These are phyloP conservation scores for Excoecaria agallocha DNA, from an alignment of 345 rosid species.

Conservation along the genomic window DNA sequence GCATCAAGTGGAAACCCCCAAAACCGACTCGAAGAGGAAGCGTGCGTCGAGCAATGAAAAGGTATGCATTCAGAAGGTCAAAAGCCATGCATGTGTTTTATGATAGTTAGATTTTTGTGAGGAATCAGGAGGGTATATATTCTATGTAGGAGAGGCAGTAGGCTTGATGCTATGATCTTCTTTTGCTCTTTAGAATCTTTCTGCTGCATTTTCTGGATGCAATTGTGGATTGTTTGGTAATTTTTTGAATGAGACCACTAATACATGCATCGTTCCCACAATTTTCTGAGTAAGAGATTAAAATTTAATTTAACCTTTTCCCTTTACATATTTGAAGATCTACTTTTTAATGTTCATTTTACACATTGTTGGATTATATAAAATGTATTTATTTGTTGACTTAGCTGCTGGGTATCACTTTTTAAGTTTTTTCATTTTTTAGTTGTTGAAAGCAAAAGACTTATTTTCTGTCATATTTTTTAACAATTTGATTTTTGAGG, in stretches of 20 bases:
- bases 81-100: not conserved
- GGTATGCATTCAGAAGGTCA: slow-evolving; percentile 30
- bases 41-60: slow-evolving; percentile 52
- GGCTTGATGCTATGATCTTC: not conserved
- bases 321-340: not conserved
- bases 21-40: slow-evolving; percentile 58
- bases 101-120: not conserved
- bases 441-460: too few relatives aligned
- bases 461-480: too few relatives aligned
- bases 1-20: slow-evolving; percentile 46
- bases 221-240: too few relatives aligned
- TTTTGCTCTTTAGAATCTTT: not conserved
- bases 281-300: not conserved
- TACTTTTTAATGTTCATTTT: not conserved
- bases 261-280: too few relatives aligned
- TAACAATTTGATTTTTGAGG: too few relatives aligned
- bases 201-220: not conserved
- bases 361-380: not conserved
- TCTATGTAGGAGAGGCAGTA: not conserved
- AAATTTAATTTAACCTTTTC: not conserved
- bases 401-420: too few relatives aligned
- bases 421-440: too few relatives aligned
- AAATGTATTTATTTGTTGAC: too few relatives aligned
- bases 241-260: too few relatives aligned
- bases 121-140: not conserved